These are phyloP conservation scores for Aspergillus persii DNA, from an alignment of 2,329 filamentous ascomycete genomes.

Conservation along the genomic window DNA sequence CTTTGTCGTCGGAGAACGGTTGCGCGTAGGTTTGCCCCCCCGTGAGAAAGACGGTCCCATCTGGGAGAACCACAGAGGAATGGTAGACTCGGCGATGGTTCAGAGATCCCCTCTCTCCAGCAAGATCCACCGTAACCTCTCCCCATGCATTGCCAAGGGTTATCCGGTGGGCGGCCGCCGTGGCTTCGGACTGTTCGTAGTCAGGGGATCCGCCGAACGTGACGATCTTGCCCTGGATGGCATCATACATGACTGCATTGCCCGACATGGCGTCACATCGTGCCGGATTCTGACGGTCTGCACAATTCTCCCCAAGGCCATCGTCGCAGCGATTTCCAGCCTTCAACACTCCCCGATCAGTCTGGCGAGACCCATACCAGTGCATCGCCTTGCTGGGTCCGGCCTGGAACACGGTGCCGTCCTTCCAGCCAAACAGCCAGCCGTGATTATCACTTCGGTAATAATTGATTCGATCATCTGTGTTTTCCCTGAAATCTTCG, in stretches of 20 bases:
- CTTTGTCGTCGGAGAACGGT: slow-evolving; percentile 45
- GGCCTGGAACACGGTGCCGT: slow-evolving; percentile 3
- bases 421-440: slow-evolving; percentile 11
- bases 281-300: too few relatives aligned
- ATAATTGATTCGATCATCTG: background rate
- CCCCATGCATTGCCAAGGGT: background rate
- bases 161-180: background rate
- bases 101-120: slow-evolving; percentile 44
- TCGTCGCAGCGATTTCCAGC: background rate
- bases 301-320: background rate
- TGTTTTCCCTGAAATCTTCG: too few relatives aligned
- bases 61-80: slow-evolving; percentile 49
- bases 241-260: slow-evolving; percentile 7
- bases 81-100: slow-evolving; percentile 43
- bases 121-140: slow-evolving; percentile 15
- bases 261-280: slow-evolving; percentile 5
- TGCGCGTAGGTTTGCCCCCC: slow-evolving; percentile 46
- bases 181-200: background rate
- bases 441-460: slow-evolving; percentile 6
- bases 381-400: slow-evolving; percentile 7
- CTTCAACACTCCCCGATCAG: too few relatives aligned
- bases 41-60: slow-evolving; percentile 48
- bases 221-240: slow-evolving; percentile 1
- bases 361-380: too few relatives aligned
- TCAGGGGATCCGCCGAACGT: background rate